These are phyloP conservation scores for Pestalotiopsis sp. DNA, from an alignment of 2,329 filamentous ascomycete genomes.

Conservation along the genomic window DNA sequence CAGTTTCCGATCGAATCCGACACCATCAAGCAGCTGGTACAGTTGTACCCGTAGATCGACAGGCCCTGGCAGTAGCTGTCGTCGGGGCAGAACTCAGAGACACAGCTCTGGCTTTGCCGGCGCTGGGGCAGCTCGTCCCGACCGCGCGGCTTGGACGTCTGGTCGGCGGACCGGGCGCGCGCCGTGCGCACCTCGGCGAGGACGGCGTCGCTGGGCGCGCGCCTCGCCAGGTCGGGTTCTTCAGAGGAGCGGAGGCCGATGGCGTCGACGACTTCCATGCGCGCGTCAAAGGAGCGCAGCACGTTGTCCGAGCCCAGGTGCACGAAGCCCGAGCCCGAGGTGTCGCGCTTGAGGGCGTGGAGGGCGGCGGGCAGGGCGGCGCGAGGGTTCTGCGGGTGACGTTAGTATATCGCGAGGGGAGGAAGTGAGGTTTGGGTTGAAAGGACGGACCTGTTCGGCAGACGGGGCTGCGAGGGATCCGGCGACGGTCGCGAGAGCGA, in stretches of 20 bases:
- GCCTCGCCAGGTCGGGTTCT: not conserved
- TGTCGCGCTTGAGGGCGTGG: conserved; percentile 17
- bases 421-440: not conserved
- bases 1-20: conserved; percentile 10
- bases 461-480: not conserved
- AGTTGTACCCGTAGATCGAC: conserved; percentile 19
- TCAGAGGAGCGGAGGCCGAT: conserved; percentile 15
- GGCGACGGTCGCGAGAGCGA: not conserved
- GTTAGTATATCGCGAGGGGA: not conserved
- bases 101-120: conserved; percentile 19
- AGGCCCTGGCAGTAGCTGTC: conserved; percentile 19
- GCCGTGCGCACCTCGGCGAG: conserved; percentile 19
- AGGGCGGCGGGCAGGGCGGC: not conserved
- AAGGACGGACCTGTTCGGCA: not conserved
- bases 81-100: conserved; percentile 21
- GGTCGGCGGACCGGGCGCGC: conserved; percentile 12
- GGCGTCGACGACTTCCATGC: conserved; percentile 21
- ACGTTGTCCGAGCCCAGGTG: conserved; percentile 25
- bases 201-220: conserved; percentile 16
- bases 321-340: conserved; percentile 19
- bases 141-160: conserved; percentile 16
- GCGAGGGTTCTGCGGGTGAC: not conserved
- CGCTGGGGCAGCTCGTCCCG: conserved; percentile 11
- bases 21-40: conserved; percentile 4
- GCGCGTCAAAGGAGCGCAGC: conserved; percentile 20